Evolutionary conservation across 2,329 filamentous ascomycete genomes (phyloP), one percentile per base, ranked within the genome.

Genomic region (Emmonsia crescens): DNA sequence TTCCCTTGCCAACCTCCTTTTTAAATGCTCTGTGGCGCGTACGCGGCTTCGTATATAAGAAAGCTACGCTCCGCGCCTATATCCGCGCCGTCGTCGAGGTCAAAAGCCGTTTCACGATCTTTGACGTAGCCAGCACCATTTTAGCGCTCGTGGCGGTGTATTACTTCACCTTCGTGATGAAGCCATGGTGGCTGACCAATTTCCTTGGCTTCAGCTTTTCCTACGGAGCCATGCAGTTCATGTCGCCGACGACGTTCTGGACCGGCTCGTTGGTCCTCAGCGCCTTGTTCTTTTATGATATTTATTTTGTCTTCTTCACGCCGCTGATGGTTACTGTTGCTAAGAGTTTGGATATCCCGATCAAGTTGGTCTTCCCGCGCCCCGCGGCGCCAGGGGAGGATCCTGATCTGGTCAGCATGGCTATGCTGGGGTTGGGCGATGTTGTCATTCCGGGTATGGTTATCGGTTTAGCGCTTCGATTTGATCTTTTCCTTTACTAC

Each of bases 381-480:
- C 85, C 87, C 6, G 73, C 78, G 2, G 71, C 75, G 40, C 73
- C 79, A n/a, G 73, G 73, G 6, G 74, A 77, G n/a, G 76, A 76
- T 14, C 71, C 77, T 8, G 71, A 71, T 57, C 71, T 72, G 4
- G 68, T 74, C 46, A 73, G 78, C 31, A 70, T 82, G 67, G 82
- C 89, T 60, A 96, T 97, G 83, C 85, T 99, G 8, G 93, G 93
- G 0, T 81, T 97, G 0, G 93, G 93, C n/a, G 93, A 99, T 71
- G 89, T 99, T 62, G 89, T 96, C 1, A 80, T 99, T 3, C 93
- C 93, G 0, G 94, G 93, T 9, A 91, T 97, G 70, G 87, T 96
- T 76, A 88, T 97, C 64, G 90, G 85, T 1, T 82, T 96, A 49
- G 90, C 92, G 1, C 79, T 99, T 29, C 85, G 93, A n/a, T 96